These are phyloP conservation scores for Pleurotus sapidus DNA, from an alignment of 768 basidiomycete species.

Conservation along the genomic window DNA sequence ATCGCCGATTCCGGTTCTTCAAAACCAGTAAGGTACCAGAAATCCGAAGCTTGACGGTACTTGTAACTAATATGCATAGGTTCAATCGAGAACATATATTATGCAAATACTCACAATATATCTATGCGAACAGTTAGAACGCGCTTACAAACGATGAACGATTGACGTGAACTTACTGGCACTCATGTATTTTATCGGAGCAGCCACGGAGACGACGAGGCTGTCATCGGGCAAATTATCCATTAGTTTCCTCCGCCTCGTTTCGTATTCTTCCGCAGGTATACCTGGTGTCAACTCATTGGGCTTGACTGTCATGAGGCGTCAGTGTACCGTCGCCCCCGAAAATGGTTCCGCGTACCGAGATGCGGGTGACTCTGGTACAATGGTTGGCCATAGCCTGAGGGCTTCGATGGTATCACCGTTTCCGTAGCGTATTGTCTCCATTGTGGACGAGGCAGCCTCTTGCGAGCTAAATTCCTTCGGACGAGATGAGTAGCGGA, in stretches of 20 bases:
- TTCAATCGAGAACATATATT: conserved; percentile 7
- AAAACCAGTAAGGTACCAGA: conserved; percentile 96
- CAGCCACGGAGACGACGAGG: conserved; percentile 74
- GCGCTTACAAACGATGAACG: neutral
- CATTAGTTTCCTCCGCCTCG: conserved; percentile 67
- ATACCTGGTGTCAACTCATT: conserved; percentile 86
- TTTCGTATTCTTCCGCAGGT: conserved; percentile 71
- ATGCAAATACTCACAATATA: conserved; percentile 67
- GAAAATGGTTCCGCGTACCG: conserved; percentile 31
- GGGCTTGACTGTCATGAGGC: conserved; percentile 39
- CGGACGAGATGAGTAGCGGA: neutral
- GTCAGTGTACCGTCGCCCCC: neutral
- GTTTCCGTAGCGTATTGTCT: conserved; percentile 20
- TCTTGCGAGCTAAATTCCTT: neutral
- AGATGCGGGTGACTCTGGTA: conserved; percentile 82
- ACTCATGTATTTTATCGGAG: conserved; percentile 83
- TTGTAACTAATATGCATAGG: conserved; percentile 66
- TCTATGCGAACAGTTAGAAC: conserved; percentile 29
- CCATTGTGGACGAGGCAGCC: neutral
- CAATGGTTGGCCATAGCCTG: conserved; percentile 77
- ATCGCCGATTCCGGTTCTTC: conserved; percentile 91
- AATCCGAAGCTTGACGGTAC: conserved; percentile 88
- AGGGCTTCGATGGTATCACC: conserved; percentile 60
- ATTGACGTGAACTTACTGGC: conserved; percentile 50
- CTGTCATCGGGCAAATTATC: conserved; percentile 68